phyloP scores from a whole-genome alignment of 805 yeast species.

The Metschnikowia kofuensis region DNA sequence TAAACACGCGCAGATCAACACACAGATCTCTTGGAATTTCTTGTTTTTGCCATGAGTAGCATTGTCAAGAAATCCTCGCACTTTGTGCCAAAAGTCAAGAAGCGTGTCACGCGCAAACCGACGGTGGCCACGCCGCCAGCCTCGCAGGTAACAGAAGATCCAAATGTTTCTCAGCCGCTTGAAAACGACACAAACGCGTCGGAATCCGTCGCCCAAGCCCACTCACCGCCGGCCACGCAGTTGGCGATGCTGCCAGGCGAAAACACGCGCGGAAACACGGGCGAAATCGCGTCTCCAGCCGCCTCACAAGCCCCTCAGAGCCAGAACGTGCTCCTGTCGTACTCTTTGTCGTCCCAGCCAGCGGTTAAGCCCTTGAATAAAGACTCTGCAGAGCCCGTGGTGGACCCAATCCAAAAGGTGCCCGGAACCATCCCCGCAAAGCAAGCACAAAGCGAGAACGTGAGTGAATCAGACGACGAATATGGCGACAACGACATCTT shows the following conservation, averaged over 20 bases:
- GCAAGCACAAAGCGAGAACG: conserved; percentile 5
- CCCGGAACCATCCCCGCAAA: background rate
- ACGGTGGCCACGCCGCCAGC: conserved; percentile 16
- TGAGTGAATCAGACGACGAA: conserved; percentile 16
- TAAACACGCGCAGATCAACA: no score
- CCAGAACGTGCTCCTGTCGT: conserved; percentile 1
- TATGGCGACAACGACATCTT: conserved; percentile 31
- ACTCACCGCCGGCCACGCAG: conserved; percentile 6
- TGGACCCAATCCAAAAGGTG: conserved; percentile 28
- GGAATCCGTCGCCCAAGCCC: background rate
- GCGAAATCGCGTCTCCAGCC: background rate
- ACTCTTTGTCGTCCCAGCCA: background rate
- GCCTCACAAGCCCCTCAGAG: background rate
- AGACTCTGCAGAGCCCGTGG: conserved; percentile 16
- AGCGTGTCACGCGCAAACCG: conserved; percentile 22
- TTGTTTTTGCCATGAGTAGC: conserved; percentile 37
- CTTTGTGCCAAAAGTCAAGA: conserved; percentile 57
- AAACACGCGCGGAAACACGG: background rate
- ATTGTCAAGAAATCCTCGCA: conserved; percentile 52
- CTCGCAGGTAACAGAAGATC: conserved; percentile 9
- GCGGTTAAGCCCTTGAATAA: background rate
- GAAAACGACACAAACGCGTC: background rate
- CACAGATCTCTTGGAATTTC: no score
- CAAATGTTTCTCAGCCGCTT: background rate
- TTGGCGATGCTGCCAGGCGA: background rate